phyloP scores from a whole-genome alignment of 2,329 filamentous ascomycete genomes.

The Apiospora rasikravindrae region DNA sequence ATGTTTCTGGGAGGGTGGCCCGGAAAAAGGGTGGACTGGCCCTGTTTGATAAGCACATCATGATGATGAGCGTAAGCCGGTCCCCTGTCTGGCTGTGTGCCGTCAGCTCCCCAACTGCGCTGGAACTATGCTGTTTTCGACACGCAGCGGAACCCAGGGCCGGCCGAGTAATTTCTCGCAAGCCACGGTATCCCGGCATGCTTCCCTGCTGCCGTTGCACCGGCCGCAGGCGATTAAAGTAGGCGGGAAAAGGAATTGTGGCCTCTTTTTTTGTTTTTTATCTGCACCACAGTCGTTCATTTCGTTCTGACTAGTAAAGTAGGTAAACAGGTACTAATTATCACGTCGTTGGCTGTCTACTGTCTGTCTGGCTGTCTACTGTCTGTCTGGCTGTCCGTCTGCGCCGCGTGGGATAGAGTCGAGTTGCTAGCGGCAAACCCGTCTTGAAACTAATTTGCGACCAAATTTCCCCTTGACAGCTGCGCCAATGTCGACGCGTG shows the following conservation, averaged over 20 bases:
- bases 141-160: slow-evolving; percentile 6
- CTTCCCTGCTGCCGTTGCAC: slow-evolving; percentile 13
- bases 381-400: not conserved
- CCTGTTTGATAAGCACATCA: slow-evolving; percentile 6
- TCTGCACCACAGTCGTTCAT: not conserved
- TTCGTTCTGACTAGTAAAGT: not conserved
- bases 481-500: not conserved
- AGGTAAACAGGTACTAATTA: not conserved
- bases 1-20: not conserved
- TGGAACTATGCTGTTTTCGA: slow-evolving; percentile 4
- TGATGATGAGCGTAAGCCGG: not conserved
- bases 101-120: not conserved
- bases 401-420: not conserved
- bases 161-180: slow-evolving; percentile 14
- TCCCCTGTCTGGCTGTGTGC: not conserved
- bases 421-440: not conserved
- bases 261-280: not conserved
- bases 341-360: no score
- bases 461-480: not conserved
- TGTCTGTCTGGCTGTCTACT: not conserved
- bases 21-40: not conserved
- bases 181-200: slow-evolving; percentile 14
- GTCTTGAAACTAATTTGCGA: slow-evolving; percentile 11
- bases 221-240: not conserved
- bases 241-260: not conserved